A percentile compares a stretch with the other conserved stretches of the same genome.
These are phyloP conservation scores for Pecoramyces ruminantium DNA, from an alignment of 192 early-diverging fungal genomes.

Conservation along the genomic window DNA sequence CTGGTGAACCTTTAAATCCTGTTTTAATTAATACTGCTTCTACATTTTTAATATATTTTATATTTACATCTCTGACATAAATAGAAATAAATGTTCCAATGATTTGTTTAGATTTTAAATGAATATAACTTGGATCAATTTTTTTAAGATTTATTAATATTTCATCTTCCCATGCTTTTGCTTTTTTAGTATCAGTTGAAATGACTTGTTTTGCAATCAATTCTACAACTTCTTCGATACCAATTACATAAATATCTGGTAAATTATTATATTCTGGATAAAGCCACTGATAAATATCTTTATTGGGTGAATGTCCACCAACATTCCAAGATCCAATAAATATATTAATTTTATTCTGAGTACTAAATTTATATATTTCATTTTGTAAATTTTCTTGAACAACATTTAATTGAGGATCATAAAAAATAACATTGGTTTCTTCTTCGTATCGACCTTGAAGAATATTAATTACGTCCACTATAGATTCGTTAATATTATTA, in stretches of 20 bases:
- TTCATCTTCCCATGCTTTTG: conserved; percentile 53
- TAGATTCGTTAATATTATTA: conserved; percentile 83
- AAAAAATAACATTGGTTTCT: conserved; percentile 8
- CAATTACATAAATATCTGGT: conserved; percentile 73
- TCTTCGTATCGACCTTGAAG: conserved; percentile 39
- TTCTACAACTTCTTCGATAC: conserved; percentile 95
- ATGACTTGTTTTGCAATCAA: conserved; percentile 49
- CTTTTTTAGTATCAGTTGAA: conserved; percentile 63
- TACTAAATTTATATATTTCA: conserved; percentile 34
- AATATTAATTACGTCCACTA: conserved; percentile 80
- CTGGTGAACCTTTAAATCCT: conserved; percentile 83
- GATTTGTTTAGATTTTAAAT: conserved; percentile 70
- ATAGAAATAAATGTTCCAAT: conserved; percentile 80
- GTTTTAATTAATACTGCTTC: conserved; percentile 76
- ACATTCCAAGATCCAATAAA: conserved; percentile 83
- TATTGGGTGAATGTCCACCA: conserved; percentile 54
- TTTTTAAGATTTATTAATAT: conserved; percentile 46
- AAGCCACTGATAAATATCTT: conserved; percentile 49
- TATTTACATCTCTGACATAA: conserved; percentile 54
- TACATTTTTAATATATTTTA: conserved; percentile 62
- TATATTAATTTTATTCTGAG: conserved; percentile 32
- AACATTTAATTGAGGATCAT: conserved; percentile 12
- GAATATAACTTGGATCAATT: conserved; percentile 37
- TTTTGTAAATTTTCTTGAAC: conserved; percentile 8
- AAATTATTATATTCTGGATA: conserved; percentile 17